Percentiles rank a stretch among this genome's conserved stretches.
Conservation (phyloP, 148 eudicot species). For the Chenopodium quinoa region DNA sequence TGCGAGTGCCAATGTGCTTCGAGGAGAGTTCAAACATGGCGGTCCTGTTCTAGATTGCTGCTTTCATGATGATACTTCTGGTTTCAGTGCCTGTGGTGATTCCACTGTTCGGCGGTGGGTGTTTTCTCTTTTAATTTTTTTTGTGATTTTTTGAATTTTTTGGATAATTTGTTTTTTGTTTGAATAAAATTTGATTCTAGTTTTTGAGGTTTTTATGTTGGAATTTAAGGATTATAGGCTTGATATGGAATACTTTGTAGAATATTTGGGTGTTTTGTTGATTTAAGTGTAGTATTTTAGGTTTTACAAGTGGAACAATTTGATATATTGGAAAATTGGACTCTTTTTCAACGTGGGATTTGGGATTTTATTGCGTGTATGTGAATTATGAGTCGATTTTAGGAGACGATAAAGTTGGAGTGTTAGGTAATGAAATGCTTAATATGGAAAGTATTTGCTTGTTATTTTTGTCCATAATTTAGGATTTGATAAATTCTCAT, state of each 20-base stretch:
- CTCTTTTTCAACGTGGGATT: not conserved
- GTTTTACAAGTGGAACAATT: not conserved
- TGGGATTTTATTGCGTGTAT: not conserved
- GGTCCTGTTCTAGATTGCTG: constrained; percentile 95
- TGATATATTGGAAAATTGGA: not conserved
- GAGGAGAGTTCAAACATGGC: constrained; percentile 87
- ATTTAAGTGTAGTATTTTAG: not conserved
- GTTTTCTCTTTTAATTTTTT: not conserved
- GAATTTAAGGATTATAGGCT: too few relatives aligned
- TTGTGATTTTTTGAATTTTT: not conserved
- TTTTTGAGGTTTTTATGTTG: too few relatives aligned
- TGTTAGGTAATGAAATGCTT: not conserved
- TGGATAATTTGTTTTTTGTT: not conserved
- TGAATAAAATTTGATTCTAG: not conserved
- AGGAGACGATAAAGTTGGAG: not conserved
- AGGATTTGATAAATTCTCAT: not conserved
- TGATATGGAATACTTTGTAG: too few relatives aligned
- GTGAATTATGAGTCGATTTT: not conserved
- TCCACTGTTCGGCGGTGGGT: constrained; percentile 73
- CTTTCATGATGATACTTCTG: constrained; percentile 89
- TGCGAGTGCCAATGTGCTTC: constrained; percentile 72
- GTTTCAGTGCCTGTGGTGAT: constrained; percentile 79
- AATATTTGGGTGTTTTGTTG: not conserved
- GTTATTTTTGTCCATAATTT: not conserved
- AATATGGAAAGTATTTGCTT: not conserved